Conservation (phyloP, 1,139 yeast genomes). For the Taphrina deformans region DNA sequence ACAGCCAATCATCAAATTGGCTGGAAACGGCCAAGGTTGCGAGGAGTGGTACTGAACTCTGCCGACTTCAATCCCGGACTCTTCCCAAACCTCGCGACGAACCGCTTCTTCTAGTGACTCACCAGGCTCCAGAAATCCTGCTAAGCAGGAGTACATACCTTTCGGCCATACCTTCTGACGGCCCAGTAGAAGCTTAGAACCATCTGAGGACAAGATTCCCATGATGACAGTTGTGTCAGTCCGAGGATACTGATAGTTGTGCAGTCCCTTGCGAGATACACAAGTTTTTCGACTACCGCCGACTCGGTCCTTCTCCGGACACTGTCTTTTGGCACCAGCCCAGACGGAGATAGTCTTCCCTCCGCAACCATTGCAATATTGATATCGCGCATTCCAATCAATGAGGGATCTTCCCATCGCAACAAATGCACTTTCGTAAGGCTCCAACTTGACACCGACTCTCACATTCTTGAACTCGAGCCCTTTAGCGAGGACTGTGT, state of each 20-base stretch:
- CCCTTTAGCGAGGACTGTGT: constrained; percentile 41
- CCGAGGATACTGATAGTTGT: constrained; percentile 70
- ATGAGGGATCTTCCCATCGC: constrained; percentile 82
- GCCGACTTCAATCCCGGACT: constrained; percentile 75
- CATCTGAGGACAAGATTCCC: constrained; percentile 65
- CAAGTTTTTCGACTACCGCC: constrained; percentile 23
- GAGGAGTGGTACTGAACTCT: constrained; percentile 62
- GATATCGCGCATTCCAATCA: constrained; percentile 78
- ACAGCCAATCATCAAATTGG: constrained; percentile 90
- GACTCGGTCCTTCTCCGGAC: constrained; percentile 50
- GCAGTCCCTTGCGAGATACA: constrained; percentile 40
- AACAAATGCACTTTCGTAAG: constrained; percentile 58
- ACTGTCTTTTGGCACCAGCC: constrained; percentile 77
- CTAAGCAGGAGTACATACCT: constrained; percentile 75
- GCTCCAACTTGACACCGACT: constrained; percentile 41
- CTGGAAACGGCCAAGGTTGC: constrained; percentile 98
- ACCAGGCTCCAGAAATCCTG: constrained; percentile 94
- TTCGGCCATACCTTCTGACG: constrained; percentile 60
- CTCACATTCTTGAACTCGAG: constrained; percentile 44
- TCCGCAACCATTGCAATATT: constrained; percentile 93
- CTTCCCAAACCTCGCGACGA: constrained; percentile 90
- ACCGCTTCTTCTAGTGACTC: constrained; percentile 90
- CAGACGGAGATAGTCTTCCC: constrained; percentile 64
- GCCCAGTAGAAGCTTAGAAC: constrained; percentile 68
- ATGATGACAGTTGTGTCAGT: constrained; percentile 86